These are phyloP conservation scores for Mortierella sp. DNA, from an alignment of 371 early-diverging fungal species.

Conservation along the genomic window DNA sequence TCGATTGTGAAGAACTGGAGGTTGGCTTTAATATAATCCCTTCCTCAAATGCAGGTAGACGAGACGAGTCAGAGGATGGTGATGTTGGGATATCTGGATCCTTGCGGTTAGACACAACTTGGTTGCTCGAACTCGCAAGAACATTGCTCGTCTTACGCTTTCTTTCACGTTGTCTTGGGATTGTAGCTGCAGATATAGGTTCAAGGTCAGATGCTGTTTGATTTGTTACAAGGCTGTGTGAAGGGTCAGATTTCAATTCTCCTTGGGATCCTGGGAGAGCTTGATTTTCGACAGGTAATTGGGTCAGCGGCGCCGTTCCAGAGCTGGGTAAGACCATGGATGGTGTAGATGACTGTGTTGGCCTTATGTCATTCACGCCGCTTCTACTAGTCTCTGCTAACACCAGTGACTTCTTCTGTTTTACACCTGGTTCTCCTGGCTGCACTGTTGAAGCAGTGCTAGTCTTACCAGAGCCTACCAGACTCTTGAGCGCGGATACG, in stretches of 20 bases:
- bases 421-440: background rate
- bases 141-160: slow-evolving; percentile 16
- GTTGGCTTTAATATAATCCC: background rate
- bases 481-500: slow-evolving; percentile 23
- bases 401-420: background rate
- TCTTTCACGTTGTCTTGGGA: slow-evolving; percentile 5
- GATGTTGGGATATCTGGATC: background rate
- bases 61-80: background rate
- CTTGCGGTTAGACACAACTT: background rate
- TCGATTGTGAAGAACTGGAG: background rate
- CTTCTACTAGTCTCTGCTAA: background rate
- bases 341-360: no score
- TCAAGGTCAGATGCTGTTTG: background rate
- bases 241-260: slow-evolving; percentile 2
- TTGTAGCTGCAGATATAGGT: background rate
- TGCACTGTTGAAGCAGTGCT: background rate
- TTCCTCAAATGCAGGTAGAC: background rate
- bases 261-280: no score
- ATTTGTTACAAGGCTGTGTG: background rate
- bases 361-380: no score
- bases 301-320: no score
- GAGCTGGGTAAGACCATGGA: no score
- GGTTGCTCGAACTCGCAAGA: background rate
- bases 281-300: no score
- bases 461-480: slow-evolving; percentile 3